A percentile compares a stretch with the other conserved stretches of the same genome.
Evolutionary conservation across 768 basidiomycete species (phyloP).

Genomic region (Kwoniella newhampshirensis): DNA sequence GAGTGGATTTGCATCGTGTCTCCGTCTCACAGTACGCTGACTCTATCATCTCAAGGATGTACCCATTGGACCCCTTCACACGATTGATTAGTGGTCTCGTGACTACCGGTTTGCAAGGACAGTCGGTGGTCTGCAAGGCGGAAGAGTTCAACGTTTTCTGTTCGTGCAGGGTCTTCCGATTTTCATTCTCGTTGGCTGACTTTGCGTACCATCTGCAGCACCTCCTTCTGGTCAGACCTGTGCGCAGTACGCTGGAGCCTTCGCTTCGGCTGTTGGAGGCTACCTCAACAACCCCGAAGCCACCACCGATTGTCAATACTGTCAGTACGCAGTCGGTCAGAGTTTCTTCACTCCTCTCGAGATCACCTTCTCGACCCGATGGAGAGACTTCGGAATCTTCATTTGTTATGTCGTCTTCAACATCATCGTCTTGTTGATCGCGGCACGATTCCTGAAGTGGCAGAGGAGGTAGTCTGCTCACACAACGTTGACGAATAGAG

Average conservation of each 20-base stretch:
- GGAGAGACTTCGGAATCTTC: constrained; percentile 43
- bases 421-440: constrained; percentile 60
- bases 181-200: constrained; percentile 60
- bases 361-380: constrained; percentile 25
- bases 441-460: constrained; percentile 63
- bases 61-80: constrained; percentile 40
- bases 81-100: constrained; percentile 58
- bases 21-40: background rate
- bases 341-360: constrained; percentile 33
- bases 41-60: constrained; percentile 7
- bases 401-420: constrained; percentile 61
- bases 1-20: background rate
- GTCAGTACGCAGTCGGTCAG: constrained; percentile 53
- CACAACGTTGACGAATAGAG: too few species aligned
- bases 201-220: constrained; percentile 42
- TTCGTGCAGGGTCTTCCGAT: constrained; percentile 15
- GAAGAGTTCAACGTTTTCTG: constrained; percentile 38
- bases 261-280: constrained; percentile 66
- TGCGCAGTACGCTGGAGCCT: constrained; percentile 67
- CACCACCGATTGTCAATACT: constrained; percentile 69
- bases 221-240: constrained; percentile 78
- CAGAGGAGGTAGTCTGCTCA: constrained; percentile 5
- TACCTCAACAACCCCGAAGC: constrained; percentile 73
- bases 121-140: constrained; percentile 59
- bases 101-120: constrained; percentile 72